These are phyloP conservation scores for Citrus medica DNA, from an alignment of 345 rosid species.

Conservation along the genomic window DNA sequence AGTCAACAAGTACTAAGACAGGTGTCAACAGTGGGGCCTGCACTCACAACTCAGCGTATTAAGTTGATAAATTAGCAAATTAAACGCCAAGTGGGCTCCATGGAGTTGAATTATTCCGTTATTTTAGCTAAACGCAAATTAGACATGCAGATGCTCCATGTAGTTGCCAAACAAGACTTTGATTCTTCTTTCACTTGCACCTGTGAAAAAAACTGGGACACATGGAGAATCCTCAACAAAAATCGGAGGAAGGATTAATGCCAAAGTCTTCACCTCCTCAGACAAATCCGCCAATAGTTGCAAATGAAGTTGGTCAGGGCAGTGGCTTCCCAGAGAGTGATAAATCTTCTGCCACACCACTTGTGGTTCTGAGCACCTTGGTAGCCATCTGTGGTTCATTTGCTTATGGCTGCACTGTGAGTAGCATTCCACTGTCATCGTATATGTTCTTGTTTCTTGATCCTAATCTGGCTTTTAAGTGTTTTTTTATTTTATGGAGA, in stretches of 20 bases:
- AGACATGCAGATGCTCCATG: no score
- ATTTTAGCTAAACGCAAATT: no score
- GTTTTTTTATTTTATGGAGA: neutral
- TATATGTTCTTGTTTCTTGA: neutral
- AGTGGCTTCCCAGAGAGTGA: neutral
- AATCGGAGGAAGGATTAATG: slow-evolving; percentile 6
- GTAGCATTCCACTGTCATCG: neutral
- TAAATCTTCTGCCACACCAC: slow-evolving; percentile 5
- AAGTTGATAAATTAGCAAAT: no score
- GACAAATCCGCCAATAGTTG: neutral
- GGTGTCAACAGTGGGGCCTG: no score
- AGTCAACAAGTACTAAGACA: no score
- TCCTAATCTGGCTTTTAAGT: neutral
- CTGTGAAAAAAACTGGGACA: neutral
- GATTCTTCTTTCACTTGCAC: no score
- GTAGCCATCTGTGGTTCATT: slow-evolving; percentile 44
- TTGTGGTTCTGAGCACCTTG: slow-evolving; percentile 36
- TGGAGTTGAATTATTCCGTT: no score
- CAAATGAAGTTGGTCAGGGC: neutral
- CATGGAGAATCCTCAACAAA: neutral
- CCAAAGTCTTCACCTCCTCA: slow-evolving; percentile 11
- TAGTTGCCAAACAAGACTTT: no score
- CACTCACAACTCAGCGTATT: no score
- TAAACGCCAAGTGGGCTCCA: no score
- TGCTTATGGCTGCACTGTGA: slow-evolving; percentile 42